Conservation (phyloP, 495 filamentous ascomycete genomes). For the Choiromyces venosus region DNA sequence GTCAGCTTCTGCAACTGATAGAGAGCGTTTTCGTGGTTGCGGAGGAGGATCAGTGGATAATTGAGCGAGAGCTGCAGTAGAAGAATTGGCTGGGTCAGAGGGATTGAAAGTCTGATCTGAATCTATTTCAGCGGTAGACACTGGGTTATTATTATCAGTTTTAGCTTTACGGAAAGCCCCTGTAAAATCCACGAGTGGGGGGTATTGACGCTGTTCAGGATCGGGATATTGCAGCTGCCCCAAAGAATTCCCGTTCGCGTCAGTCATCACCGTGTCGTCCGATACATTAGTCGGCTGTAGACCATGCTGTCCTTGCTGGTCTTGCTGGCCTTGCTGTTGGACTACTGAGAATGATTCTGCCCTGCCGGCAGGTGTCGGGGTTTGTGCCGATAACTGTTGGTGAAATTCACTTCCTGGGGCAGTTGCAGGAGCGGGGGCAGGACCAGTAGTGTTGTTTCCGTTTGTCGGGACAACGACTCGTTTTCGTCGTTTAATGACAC, state of each 20-base stretch:
- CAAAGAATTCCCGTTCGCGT: conserved; percentile 18
- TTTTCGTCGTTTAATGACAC: conserved; percentile 91
- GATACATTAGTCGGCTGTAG: conserved; percentile 25
- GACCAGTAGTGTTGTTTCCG: conserved; percentile 44
- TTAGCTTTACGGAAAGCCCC: conserved; percentile 18
- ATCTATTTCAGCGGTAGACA: not conserved
- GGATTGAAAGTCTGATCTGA: not conserved
- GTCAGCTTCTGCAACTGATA: conserved; percentile 52
- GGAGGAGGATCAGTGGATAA: conserved; percentile 45
- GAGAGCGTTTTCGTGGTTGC: conserved; percentile 59
- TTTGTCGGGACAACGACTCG: conserved; percentile 80
- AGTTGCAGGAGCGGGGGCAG: conserved; percentile 27
- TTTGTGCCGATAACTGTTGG: conserved; percentile 40
- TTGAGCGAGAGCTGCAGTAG: not conserved
- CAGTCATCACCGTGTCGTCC: conserved; percentile 37
- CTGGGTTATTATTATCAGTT: not conserved
- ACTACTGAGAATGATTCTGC: conserved; percentile 42
- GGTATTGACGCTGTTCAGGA: conserved; percentile 30
- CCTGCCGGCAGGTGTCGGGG: conserved; percentile 18
- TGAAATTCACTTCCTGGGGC: conserved; percentile 40
- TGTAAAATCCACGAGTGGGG: conserved; percentile 39
- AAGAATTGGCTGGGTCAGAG: not conserved
- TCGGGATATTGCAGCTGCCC: conserved; percentile 27
- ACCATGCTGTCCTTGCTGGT: conserved; percentile 47
- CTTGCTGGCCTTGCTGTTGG: conserved; percentile 48